A percentile compares a stretch with the other conserved stretches of the same genome.
phyloP scores from a whole-genome alignment of 192 early-diverging fungal species.

The Coemansia reversa region DNA sequence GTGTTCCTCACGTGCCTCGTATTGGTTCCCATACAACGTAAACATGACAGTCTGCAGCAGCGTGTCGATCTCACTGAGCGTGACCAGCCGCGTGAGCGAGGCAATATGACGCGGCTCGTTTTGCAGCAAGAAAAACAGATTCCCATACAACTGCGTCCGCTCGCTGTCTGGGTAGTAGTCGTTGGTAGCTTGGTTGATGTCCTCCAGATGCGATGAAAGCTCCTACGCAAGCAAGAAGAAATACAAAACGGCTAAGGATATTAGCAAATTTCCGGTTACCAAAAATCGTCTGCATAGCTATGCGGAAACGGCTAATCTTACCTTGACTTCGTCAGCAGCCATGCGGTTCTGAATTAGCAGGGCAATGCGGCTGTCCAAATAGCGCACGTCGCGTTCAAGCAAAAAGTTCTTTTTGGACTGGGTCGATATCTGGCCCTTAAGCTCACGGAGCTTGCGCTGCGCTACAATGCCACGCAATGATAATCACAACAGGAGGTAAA shows the following conservation, averaged over 20 bases:
- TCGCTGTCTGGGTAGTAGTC: conserved; percentile 74
- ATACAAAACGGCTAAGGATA: neutral
- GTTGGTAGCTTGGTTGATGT: conserved; percentile 48
- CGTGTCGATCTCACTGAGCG: conserved; percentile 88
- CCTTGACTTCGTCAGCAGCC: conserved; percentile 80
- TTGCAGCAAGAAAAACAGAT: conserved; percentile 90
- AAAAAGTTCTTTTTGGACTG: conserved; percentile 96
- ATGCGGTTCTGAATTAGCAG: conserved; percentile 91
- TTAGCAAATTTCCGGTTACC: neutral
- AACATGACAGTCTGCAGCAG: conserved; percentile 96
- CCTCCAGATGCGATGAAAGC: conserved; percentile 53
- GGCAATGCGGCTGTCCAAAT: conserved; percentile 87
- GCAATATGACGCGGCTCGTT: conserved; percentile 91
- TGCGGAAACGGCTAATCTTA: conserved; percentile 6
- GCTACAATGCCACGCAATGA: conserved; percentile 45
- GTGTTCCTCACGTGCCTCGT: conserved; percentile 94
- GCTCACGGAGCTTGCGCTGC: conserved; percentile 77
- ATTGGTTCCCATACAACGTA: conserved; percentile 94
- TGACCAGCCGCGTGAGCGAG: conserved; percentile 77
- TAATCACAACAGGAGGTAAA: neutral
- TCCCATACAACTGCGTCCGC: conserved; percentile 83
- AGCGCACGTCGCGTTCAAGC: conserved; percentile 89
- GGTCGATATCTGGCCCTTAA: conserved; percentile 85
- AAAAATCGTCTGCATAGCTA: conserved; percentile 1
- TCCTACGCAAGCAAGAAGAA: conserved; percentile 14